Percentiles rank a stretch among this genome's conserved stretches.
Evolutionary conservation across 768 basidiomycete species (phyloP).

Genomic region (Mycena olivaceomarginata): DNA sequence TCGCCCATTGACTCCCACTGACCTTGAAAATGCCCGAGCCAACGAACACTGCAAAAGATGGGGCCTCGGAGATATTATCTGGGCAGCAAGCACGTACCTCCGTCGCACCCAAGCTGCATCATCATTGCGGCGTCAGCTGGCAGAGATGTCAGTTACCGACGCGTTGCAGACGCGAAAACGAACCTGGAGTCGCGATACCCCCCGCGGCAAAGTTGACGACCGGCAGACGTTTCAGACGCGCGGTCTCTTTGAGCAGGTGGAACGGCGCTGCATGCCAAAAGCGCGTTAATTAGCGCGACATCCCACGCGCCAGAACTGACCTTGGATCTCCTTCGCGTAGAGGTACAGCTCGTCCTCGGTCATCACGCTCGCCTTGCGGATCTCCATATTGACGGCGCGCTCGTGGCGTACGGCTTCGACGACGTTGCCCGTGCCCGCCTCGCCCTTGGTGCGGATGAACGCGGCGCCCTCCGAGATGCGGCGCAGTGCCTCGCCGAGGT

Average conservation of each 20-base stretch:
- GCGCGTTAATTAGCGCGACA: neutral
- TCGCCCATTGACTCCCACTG: neutral
- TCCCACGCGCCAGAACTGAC: neutral
- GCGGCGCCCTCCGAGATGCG: constrained; percentile 98
- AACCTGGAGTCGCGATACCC: constrained; percentile 94
- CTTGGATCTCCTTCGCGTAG: constrained; percentile 91
- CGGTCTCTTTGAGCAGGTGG: constrained; percentile 96
- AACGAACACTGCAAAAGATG: constrained; percentile 84
- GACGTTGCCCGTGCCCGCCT: constrained; percentile 92
- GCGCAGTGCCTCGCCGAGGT: constrained; percentile 96
- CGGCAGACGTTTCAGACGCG: constrained; percentile 93
- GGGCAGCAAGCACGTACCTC: constrained; percentile 74
- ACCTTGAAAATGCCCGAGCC: constrained; percentile 98
- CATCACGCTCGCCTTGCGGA: constrained; percentile 91
- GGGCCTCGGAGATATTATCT: constrained; percentile 10
- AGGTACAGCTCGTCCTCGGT: constrained; percentile 96
- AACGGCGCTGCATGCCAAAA: constrained; percentile 77
- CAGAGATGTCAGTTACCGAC: constrained; percentile 11
- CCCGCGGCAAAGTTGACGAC: constrained; percentile 99
- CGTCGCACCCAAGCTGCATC: constrained; percentile 99
- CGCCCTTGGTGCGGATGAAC: constrained; percentile 98
- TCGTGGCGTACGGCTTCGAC: constrained; percentile 97
- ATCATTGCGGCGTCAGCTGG: constrained; percentile 97
- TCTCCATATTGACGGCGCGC: constrained; percentile 88
- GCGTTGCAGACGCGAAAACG: constrained; percentile 37